These are phyloP conservation scores for Diaporthe sp. DNA, from an alignment of 2,329 filamentous ascomycete species.

Conservation along the genomic window DNA sequence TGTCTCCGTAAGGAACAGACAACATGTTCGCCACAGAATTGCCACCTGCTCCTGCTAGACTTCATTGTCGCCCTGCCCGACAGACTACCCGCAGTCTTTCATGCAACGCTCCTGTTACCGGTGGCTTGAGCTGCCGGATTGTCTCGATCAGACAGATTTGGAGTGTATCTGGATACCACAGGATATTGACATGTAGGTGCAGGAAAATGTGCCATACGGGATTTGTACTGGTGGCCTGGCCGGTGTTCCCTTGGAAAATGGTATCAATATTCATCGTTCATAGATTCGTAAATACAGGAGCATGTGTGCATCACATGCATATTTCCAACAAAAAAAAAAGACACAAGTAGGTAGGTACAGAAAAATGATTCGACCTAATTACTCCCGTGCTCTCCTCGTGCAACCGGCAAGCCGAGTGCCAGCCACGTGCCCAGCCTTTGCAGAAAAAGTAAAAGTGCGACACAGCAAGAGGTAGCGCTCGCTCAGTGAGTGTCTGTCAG, in stretches of 20 bases:
- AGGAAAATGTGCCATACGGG: background rate
- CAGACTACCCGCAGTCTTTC: background rate
- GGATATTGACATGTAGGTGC: background rate
- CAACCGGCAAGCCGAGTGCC: conserved; percentile 37
- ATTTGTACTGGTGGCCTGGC: background rate
- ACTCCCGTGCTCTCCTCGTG: conserved; percentile 27
- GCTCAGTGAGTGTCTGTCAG: conserved; percentile 22
- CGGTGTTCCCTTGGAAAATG: conserved; percentile 9
- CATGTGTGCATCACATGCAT: conserved; percentile 36
- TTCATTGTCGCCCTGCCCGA: background rate
- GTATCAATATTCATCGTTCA: conserved; percentile 41
- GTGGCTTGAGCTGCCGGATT: background rate
- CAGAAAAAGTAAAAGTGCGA: conserved; percentile 33
- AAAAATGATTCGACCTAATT: conserved; percentile 35
- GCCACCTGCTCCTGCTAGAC: background rate
- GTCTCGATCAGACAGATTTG: background rate
- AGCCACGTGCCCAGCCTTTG: conserved; percentile 30
- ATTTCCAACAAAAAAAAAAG: conserved; percentile 22
- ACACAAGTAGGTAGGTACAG: conserved; percentile 28
- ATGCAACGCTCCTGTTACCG: background rate
- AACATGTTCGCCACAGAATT: conserved; percentile 6
- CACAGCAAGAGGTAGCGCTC: conserved; percentile 20
- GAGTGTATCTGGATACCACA: background rate
- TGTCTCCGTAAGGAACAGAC: background rate
- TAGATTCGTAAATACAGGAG: conserved; percentile 40